A percentile compares a stretch with the other conserved stretches of the same genome.
Conservation (phyloP, 2,329 filamentous ascomycete species). For the Cordyceps cicadae region DNA sequence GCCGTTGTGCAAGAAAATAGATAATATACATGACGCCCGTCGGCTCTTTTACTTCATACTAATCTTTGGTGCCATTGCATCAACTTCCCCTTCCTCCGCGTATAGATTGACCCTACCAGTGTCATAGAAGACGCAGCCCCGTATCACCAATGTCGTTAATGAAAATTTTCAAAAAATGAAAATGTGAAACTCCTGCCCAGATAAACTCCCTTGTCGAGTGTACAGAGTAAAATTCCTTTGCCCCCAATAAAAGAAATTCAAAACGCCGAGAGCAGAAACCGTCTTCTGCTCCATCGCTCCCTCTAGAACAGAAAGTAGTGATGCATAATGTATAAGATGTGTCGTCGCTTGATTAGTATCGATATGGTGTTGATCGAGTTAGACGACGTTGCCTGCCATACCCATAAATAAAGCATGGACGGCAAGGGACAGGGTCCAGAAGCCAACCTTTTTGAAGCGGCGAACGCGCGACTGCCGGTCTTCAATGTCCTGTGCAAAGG, state of each 20-base stretch:
- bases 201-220: background rate
- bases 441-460: slow-evolving; percentile 87
- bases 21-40: background rate
- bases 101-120: background rate
- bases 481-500: slow-evolving; percentile 84
- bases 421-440: slow-evolving; percentile 90
- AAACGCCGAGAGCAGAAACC: background rate
- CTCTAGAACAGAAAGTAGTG: background rate
- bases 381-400: slow-evolving; percentile 73
- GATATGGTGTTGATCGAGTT: background rate
- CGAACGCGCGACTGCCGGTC: slow-evolving; percentile 80
- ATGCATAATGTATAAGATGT: background rate
- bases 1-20: background rate
- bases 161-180: background rate
- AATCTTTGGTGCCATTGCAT: background rate
- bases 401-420: slow-evolving; percentile 93
- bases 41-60: background rate
- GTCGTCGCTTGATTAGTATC: background rate
- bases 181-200: background rate
- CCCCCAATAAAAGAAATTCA: background rate
- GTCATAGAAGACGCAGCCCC: background rate
- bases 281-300: background rate
- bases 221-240: background rate
- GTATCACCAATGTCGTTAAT: background rate
- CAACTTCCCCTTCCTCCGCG: background rate